These are phyloP conservation scores for Yamadazyma insecticola DNA, from an alignment of 805 yeast genomes.

Conservation along the genomic window DNA sequence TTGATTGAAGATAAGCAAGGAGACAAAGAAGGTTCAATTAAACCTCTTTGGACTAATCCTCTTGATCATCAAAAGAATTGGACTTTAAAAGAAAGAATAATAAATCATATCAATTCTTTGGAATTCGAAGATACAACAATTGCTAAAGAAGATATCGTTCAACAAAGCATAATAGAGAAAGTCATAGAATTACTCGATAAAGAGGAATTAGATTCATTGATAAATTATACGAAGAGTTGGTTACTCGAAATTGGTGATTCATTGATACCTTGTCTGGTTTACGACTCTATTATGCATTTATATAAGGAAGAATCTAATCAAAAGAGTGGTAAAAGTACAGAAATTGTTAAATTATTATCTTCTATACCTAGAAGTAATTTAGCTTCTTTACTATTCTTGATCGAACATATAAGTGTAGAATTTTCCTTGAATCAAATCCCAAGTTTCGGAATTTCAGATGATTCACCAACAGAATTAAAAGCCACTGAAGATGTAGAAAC, in stretches of 20 bases:
- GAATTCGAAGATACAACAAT: slow-evolving; percentile 5
- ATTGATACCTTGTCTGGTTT: slow-evolving; percentile 37
- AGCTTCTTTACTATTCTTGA: slow-evolving; percentile 28
- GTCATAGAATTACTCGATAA: slow-evolving; percentile 11
- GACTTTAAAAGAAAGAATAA: slow-evolving; percentile 27
- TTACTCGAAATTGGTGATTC: slow-evolving; percentile 38
- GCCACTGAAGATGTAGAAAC: slow-evolving; percentile 1
- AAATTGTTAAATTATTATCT: slow-evolving; percentile 22
- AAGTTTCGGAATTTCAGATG: slow-evolving; percentile 25
- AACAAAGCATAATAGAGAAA: slow-evolving; percentile 16
- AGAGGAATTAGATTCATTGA: slow-evolving; percentile 7
- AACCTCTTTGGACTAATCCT: slow-evolving; percentile 24
- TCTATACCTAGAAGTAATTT: slow-evolving; percentile 37
- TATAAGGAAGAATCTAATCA: slow-evolving; percentile 8
- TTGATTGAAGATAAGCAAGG: slow-evolving; percentile 15
- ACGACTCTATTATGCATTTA: slow-evolving; percentile 19
- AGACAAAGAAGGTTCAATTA: slow-evolving; percentile 4
- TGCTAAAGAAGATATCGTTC: slow-evolving; percentile 17
- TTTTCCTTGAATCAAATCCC: slow-evolving; percentile 19
- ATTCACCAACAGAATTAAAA: slow-evolving; percentile 12
- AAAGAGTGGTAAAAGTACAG: too few species aligned
- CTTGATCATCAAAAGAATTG: slow-evolving; percentile 30
- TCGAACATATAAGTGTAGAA: slow-evolving; percentile 29
- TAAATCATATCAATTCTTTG: slow-evolving; percentile 17
- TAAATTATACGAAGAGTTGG: slow-evolving; percentile 37